Evolutionary conservation across 2,329 filamentous ascomycete species (phyloP), one percentile per base, ranked within the genome.

Genomic region (Parastagonospora avenae): DNA sequence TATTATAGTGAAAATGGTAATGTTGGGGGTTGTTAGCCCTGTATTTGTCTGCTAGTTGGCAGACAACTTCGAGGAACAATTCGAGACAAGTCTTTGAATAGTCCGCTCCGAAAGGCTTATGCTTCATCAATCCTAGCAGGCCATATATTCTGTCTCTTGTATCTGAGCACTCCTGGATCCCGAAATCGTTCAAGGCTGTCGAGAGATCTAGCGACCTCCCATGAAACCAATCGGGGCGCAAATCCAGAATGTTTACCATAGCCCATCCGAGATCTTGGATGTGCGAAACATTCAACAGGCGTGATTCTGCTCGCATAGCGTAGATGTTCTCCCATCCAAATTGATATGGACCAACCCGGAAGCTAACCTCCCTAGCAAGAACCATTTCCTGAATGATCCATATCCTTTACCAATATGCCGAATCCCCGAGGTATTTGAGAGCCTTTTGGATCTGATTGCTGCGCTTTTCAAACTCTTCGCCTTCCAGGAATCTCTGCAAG

Each of bases 371-470:
- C 8, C 24, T 43, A 15, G 41, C 41, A 29, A 43, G 15, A 24
- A 35, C 30, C 5, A 43, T n/a, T 31, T 43, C 41, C 24, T 43
- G 41, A 3, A 43, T n/a, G 24, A 43, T 35, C 41, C 41, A 43
- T 8, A 43, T 43, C 14, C 41, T 27, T 24, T 30, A 33, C 41
- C 41, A 43, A n/a, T 43, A 43, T 4, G 12, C 8, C 19, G 19
- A 15, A 24, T 33, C 32, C 6, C n/a, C 16, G 27, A 43, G 30
- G 28, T 35, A 33, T 12, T 33, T 11, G n/a, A 43, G 41, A 8
- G 15, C 41, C 14, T 31, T 7, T n/a, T 14, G 39, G 15, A 16
- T 27, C 14, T 12, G 15, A 8, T 27, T 8, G 5, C 27, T 4
- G 4, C 35, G 2, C 4, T 11, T 8, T 35, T 32, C 14, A 12